phyloP scores from a whole-genome alignment of 371 early-diverging fungal species.

The Mucor sp. region DNA sequence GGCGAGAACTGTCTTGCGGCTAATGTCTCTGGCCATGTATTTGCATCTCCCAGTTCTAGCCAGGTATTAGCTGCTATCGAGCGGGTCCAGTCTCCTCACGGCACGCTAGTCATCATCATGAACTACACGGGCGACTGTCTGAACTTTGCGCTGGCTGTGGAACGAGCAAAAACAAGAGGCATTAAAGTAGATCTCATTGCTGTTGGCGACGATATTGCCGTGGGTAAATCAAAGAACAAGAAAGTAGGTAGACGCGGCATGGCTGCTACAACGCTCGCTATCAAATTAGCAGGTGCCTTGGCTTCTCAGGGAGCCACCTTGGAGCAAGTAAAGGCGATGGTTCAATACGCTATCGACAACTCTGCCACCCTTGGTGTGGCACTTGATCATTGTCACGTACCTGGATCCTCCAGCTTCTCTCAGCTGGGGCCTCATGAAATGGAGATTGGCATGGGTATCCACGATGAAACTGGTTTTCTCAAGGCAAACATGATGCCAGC shows the following conservation, averaged over 20 bases:
- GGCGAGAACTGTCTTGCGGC: constrained; percentile 71
- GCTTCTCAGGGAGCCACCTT: constrained; percentile 65
- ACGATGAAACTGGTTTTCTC: constrained; percentile 75
- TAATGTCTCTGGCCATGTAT: constrained; percentile 82
- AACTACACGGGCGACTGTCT: constrained; percentile 87
- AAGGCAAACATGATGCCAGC: constrained; percentile 52
- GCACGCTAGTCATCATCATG: constrained; percentile 78
- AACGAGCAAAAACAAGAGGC: constrained; percentile 72
- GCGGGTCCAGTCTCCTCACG: constrained; percentile 62
- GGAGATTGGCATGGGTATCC: constrained; percentile 79
- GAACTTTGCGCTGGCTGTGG: constrained; percentile 82
- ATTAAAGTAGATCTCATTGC: constrained; percentile 71
- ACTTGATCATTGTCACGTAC: constrained; percentile 74
- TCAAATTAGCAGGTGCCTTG: constrained; percentile 76
- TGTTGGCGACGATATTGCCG: constrained; percentile 82
- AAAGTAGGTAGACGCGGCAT: constrained; percentile 81
- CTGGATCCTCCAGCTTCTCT: constrained; percentile 48
- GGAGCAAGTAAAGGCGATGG: constrained; percentile 54
- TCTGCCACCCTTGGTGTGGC: constrained; percentile 80
- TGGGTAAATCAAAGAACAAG: constrained; percentile 61
- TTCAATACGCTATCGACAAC: constrained; percentile 54
- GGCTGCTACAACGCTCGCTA: constrained; percentile 76
- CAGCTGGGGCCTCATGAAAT: constrained; percentile 50
- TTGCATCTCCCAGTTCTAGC: constrained; percentile 80
- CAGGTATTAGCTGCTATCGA: constrained; percentile 75